A percentile compares a stretch with the other conserved stretches of the same genome.
Evolutionary conservation across 1,284 basidiomycete species (phyloP).

Genomic region (Amylostereum areolatum): DNA sequence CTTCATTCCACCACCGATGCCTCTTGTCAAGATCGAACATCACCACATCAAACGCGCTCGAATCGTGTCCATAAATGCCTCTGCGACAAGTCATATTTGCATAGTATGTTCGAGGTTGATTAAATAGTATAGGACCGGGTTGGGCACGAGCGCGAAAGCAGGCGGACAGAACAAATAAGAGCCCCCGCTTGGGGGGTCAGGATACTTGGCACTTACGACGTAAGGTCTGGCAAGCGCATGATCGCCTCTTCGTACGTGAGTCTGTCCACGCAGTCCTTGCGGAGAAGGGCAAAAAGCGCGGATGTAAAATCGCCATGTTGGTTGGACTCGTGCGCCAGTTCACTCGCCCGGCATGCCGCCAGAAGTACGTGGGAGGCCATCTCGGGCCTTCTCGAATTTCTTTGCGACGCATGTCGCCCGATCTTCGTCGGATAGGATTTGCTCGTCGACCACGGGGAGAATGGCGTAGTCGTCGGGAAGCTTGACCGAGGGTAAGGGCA

Average conservation of each 20-base stretch:
- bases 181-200: no score
- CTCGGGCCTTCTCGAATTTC: conserved; percentile 19
- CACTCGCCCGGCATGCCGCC: conserved; percentile 27
- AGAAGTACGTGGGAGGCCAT: conserved; percentile 28
- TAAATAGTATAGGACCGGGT: no score
- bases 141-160: no score
- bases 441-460: conserved; percentile 16
- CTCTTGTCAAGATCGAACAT: no score
- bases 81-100: no score
- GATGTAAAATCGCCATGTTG: conserved; percentile 25
- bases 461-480: conserved; percentile 12
- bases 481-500: conserved; percentile 11
- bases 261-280: conserved; percentile 12
- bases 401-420: conserved; percentile 8
- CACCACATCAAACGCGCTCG: no score
- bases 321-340: conserved; percentile 23
- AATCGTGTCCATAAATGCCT: no score
- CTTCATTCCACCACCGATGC: no score
- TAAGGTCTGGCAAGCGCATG: conserved; percentile 21
- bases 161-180: no score
- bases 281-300: conserved; percentile 20
- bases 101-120: no score
- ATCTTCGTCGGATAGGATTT: conserved; percentile 10
- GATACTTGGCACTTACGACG: conserved; percentile 17
- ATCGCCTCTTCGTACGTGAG: conserved; percentile 28